phyloP scores from a whole-genome alignment of 768 basidiomycete species.

The Pisolithus marmoratus region DNA sequence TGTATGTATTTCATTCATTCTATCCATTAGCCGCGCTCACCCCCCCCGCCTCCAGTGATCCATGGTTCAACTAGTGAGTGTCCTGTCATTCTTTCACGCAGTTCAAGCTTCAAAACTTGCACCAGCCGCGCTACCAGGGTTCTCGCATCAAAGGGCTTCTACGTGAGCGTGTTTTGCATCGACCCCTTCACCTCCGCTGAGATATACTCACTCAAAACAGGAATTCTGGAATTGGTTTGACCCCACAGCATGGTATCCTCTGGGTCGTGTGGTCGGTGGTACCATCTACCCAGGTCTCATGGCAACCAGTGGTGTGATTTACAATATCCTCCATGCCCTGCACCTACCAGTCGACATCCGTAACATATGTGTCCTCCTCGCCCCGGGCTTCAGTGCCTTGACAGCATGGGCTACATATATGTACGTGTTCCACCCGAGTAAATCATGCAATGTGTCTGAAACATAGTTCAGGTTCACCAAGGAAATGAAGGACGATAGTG shows the following conservation, averaged over 20 bases:
- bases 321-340: constrained; percentile 80
- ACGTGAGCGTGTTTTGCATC: constrained; percentile 50
- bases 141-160: constrained; percentile 89
- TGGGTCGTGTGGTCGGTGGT: constrained; percentile 96
- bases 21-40: not conserved
- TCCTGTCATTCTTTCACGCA: not conserved
- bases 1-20: constrained; percentile 49
- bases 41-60: constrained; percentile 59
- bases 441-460: not conserved
- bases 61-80: constrained; percentile 98
- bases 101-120: not conserved
- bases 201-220: constrained; percentile 33
- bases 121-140: constrained; percentile 87
- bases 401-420: constrained; percentile 97
- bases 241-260: constrained; percentile 98
- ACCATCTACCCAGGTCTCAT: constrained; percentile 98
- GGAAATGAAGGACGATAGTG: constrained; percentile 92
- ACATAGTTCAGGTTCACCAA: constrained; percentile 74
- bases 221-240: constrained; percentile 99
- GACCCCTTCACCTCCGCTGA: constrained; percentile 4
- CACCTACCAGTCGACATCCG: constrained; percentile 96
- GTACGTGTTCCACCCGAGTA: constrained; percentile 38
- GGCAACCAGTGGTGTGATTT: constrained; percentile 97
- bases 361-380: constrained; percentile 94
- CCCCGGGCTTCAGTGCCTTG: constrained; percentile 93